Base-by-base conservation (phyloP, 108 stramenopile species). In the Skeletonema potamos region DNA sequence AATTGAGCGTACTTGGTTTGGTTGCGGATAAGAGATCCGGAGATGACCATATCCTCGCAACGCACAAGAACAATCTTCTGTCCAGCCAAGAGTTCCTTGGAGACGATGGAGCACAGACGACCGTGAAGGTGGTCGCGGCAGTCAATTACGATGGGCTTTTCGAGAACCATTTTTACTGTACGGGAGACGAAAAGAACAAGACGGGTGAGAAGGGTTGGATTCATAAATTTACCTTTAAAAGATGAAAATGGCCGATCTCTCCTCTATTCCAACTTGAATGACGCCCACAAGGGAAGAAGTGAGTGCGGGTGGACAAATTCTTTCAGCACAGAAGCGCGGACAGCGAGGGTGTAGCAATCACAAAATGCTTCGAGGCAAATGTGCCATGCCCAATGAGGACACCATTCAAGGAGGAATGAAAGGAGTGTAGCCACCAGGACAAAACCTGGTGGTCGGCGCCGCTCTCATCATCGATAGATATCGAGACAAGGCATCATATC, bases 101-200 rank as follows among this genome's bases (percentile, higher is more conserved):
- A 97, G 30, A 99, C 96, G 69, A 98, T 85, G 84, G 93, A 95
- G 46, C 94, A 93, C 39, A 99, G 91, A 72, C 99, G 99, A 66
- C 99, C 99, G 32, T 97, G 88, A 58, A 99, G 91, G 88, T 99
- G 99, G 85, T 97, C 99, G 63, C 98, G 97, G 72, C 97, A 97
- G 84, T 99, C 99, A 64, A 99, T 91, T 63, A 99, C 72, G 64
- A 93, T 81, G 59, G 82, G 78, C 63, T 76, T 78, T 41, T 85
- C 82, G 59, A 73, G 72, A 48, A 79, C 78, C 78, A 79, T 79
- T 59, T 71, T 20, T 12, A 59, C 33, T 34, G 33, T 4, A 24
- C n/a, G n/a, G n/a, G n/a, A 59, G 1, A 18, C 30, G 6, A 36
- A 36, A 56, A 58, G 5, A 60, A 29, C 44, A 29, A 39, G 29